Evolutionary conservation across 1,284 basidiomycete species (phyloP), one percentile per base, ranked within the genome.

Genomic region (Ganoderma lingzhi): DNA sequence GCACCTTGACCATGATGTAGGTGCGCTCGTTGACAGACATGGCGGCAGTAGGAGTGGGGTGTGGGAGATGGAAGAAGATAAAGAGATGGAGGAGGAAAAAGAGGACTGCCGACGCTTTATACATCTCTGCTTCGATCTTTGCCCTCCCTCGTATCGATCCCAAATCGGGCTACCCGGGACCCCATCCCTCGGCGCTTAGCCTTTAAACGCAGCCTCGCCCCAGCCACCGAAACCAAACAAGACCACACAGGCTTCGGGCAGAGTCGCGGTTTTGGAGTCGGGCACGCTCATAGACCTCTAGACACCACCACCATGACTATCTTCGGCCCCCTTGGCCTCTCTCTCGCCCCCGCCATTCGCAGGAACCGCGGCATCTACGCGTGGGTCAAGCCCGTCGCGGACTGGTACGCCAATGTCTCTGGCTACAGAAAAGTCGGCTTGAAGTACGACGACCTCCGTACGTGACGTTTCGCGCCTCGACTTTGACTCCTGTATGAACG

Each of bases 381-480:
- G 69, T 85, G 88, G 82, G 76, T 98, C 75, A 91, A 90, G 76
- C 96, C 96, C 67, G 73, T 98, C 70, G 94, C 96, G 15, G 87
- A 89, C 77, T 93, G 93, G 86, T 99, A 98, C 81, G 93, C 92
- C 75, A 82, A 93, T 79, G 83, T 91, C 66, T 84, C 93, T 56
- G 96, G 97, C 58, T 95, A 97, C 87, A 90, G 97, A 76, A 88
- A 93, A 81, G 87, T 95, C 80, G 97, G 97, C 76, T 90, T 98
- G 82, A 92, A 90, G 79, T 98, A 98, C 83, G 97, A 99, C 81
- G 97, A 99, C 87, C 89, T 99, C 77, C 84, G 93, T 95, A 76
- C 80, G 93, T 77, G 55, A 48, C 71, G 55, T 76, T 73, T 70
- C 60, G 62, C 63, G 66, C 35, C 56, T 64, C 41, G 37, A 17